A percentile compares a stretch with the other conserved stretches of the same genome.
phyloP scores from a whole-genome alignment of 1,284 basidiomycete genomes.

The Leccinum proliferum region DNA sequence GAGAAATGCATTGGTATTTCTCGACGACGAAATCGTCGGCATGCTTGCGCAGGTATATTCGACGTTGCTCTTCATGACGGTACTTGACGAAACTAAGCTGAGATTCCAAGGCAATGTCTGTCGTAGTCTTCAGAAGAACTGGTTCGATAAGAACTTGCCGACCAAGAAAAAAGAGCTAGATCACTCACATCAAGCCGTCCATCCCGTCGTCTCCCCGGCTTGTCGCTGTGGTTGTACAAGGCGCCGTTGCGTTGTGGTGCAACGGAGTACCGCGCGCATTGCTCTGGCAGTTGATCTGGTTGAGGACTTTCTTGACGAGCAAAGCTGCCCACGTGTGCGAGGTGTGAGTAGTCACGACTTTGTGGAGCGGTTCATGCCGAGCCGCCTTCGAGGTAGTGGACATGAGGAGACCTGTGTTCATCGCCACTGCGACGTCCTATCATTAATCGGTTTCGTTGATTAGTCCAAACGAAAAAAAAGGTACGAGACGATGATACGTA shows the following conservation, averaged over 20 bases:
- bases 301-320: constrained; percentile 84
- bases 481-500: constrained; percentile 23
- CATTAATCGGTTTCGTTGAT: constrained; percentile 2
- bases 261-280: constrained; percentile 81
- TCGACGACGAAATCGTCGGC: constrained; percentile 84
- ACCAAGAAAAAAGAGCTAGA: no score
- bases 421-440: constrained; percentile 90
- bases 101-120: constrained; percentile 69
- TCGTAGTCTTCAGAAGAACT: constrained; percentile 42
- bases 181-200: no score
- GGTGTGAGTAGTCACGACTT: constrained; percentile 91
- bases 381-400: constrained; percentile 67
- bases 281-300: constrained; percentile 77
- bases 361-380: constrained; percentile 77
- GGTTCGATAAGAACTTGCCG: constrained; percentile 16
- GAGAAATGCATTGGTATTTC: constrained; percentile 85
- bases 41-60: constrained; percentile 80
- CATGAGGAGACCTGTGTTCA: constrained; percentile 88
- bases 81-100: constrained; percentile 66
- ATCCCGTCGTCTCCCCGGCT: no score
- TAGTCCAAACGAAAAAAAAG: not conserved
- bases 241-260: no score
- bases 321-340: constrained; percentile 94
- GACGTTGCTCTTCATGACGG: constrained; percentile 79
- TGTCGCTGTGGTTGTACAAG: no score